Base-by-base conservation (phyloP, 2,329 filamentous ascomycete genomes). In the Colletotrichum tropicale region DNA sequence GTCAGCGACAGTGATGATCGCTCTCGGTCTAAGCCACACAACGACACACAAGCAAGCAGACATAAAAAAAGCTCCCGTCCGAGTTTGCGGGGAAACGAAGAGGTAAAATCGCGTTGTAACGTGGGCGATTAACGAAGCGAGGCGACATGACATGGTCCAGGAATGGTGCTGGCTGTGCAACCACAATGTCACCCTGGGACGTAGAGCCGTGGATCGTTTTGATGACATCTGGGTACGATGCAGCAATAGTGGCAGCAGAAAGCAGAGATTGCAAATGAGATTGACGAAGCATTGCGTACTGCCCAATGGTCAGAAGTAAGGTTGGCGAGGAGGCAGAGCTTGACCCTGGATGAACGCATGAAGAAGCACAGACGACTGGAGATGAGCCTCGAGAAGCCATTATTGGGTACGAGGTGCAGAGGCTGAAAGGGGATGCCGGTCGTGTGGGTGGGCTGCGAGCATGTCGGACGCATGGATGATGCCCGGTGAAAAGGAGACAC, bases 331-430 rank as follows among this genome's bases (percentile, higher is more conserved):
- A 64, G 61, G 66, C 32, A 69, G 66, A 69, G 66, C 66, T 69
- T 34, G 48, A 61, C 58, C 58, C 74, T 60, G 64, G 74, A 26
- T 24, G 43, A 36, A 48, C 38, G 76, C 75, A 77, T 77, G 68
- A 77, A 75, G 65, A 61, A 71, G 75, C 76, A 77, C 75, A 36
- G 76, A 77, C 75, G 55, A 18, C 43, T 77, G 68, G 76, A 77
- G 75, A 77, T 77, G 76, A 77, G 75, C 70, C 12, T 74, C 67
- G 55, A 61, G 38, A 52, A 18, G 43, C 62, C 60, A 66, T 71
- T 55, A 60, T 70, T 70, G 66, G 71, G 71, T 75, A 73, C 70
- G 64, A 73, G 70, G 61, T 65, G 58, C 38, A 52, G 74, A 75
- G 70, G 74, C 74, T 75, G 70, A 69, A 75, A 75, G 70, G 65